Evolutionary conservation across 495 filamentous ascomycete genomes (phyloP), one percentile per base, ranked within the genome.

Genomic region (Aspergillus conjunctus): DNA sequence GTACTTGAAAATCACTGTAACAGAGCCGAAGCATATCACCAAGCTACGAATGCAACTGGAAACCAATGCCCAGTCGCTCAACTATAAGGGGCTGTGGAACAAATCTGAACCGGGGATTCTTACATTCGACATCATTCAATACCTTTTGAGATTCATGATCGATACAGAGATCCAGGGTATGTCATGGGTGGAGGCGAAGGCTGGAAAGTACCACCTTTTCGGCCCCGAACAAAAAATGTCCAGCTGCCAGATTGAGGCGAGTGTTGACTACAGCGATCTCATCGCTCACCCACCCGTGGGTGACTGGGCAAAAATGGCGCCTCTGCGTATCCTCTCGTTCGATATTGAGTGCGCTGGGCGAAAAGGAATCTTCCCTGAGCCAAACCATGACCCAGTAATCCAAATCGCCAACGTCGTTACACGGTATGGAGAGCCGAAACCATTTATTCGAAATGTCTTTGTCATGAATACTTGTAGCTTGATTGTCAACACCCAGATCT

Each of bases 351-450:
- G 94, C 71, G 95, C 94, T 60, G 94, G 94, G 26, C 90, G 94
- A 62, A 97, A 97, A 73, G 94, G 94, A 41, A 88, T 99, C 69
- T 99, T 99, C 71, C 94, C 94, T 4, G 93, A 98, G 74, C 84
- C 95, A 20, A 82, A 92, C 60, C 74, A 90, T 26, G 94, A 99
- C 70, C 91, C 93, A 0, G 93, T 99, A 54, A 99, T 99, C 61
- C 94, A 99, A 70, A 99, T 99, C 60, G 94, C 95, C 34, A 98
- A 97, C 66, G 83, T 97, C n/a, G 92, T 99, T 14, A 98, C 94
- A 31, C 83, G 89, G 67, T 97, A 97, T 65, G 94, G 94, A 79
- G 95, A 98, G 65, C 84, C 88, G 54, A 97, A 98, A 70, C 91
- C 94, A 0, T 99, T 99, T 63, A 83, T 98, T 21, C 87, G 93